Percentiles rank a stretch among this genome's conserved stretches.
These are phyloP conservation scores for Kwoniella dendrophila DNA, from an alignment of 768 basidiomycete genomes.

Conservation along the genomic window DNA sequence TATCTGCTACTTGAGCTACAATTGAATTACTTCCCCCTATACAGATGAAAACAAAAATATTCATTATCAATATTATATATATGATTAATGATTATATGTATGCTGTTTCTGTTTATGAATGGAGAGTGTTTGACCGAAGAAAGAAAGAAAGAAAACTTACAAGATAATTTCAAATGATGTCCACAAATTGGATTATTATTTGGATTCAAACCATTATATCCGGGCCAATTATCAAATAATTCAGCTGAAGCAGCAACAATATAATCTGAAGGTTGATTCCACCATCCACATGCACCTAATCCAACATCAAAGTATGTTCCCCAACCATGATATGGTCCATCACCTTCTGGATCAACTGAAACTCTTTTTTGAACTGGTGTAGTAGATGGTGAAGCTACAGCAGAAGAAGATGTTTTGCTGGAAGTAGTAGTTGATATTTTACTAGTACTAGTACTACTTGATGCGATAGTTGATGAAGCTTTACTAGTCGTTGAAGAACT, in stretches of 20 bases:
- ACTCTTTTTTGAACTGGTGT: constrained; percentile 2
- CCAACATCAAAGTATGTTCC: constrained; percentile 44
- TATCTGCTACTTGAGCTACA: constrained; percentile 38
- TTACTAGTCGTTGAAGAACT: constrained; percentile 4
- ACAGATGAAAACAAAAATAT: not conserved
- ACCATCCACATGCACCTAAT: constrained; percentile 44
- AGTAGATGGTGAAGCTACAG: constrained; percentile 14
- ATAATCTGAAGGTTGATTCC: constrained; percentile 30
- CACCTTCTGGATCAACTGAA: constrained; percentile 33
- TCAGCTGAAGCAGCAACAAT: constrained; percentile 43
- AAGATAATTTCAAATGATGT: constrained; percentile 37
- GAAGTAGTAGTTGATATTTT: constrained; percentile 10
- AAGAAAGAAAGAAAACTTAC: constrained; percentile 23
- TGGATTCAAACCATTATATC: constrained; percentile 43
- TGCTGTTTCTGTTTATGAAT: not conserved
- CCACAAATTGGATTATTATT: constrained; percentile 49
- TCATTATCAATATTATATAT: not conserved
- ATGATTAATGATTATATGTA: not conserved
- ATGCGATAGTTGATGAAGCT: constrained; percentile 7
- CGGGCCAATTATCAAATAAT: constrained; percentile 46
- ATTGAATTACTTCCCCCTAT: constrained; percentile 37
- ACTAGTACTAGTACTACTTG: not conserved
- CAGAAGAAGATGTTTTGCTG: constrained; percentile 1
- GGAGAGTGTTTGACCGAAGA: not conserved
- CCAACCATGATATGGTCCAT: constrained; percentile 48